Percentiles rank a stretch among this genome's conserved stretches.
Evolutionary conservation across 2,329 filamentous ascomycete genomes (phyloP).

Genomic region (Diaporthe aspalathi): DNA sequence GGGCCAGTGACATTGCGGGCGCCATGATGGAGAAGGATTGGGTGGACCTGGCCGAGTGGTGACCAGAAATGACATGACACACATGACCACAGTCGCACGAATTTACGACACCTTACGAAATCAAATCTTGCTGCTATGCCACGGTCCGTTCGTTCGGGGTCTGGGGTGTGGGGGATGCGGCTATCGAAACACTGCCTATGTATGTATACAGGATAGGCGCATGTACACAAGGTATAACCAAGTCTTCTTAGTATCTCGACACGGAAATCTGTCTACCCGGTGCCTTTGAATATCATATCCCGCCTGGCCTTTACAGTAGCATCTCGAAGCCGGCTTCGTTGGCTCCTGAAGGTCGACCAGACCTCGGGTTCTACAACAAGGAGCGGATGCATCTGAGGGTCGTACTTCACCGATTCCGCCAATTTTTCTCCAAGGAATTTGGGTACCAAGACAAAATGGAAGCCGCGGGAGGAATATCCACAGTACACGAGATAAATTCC

Average conservation of each 20-base stretch:
- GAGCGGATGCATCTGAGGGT: background rate
- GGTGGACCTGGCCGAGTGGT: conserved; percentile 46
- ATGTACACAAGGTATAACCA: background rate
- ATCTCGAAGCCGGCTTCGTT: background rate
- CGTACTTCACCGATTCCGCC: background rate
- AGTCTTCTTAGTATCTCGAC: background rate
- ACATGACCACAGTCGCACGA: background rate
- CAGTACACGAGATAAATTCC: background rate
- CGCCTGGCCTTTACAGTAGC: background rate
- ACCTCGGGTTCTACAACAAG: background rate
- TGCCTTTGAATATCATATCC: too few species aligned
- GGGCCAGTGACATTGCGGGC: conserved; percentile 55
- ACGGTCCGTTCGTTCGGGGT: background rate
- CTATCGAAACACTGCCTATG: background rate
- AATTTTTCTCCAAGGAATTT: background rate
- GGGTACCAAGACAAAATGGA: background rate
- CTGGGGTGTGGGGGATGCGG: background rate
- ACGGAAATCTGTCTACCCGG: background rate
- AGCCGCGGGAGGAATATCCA: background rate
- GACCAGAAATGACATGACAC: background rate
- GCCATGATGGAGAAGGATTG: conserved; percentile 54
- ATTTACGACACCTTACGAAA: background rate
- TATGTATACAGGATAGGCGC: background rate
- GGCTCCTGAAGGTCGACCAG: background rate
- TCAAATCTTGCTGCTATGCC: background rate